phyloP scores from a whole-genome alignment of 2,329 filamentous ascomycete species.

The Talaromyces sp. region DNA sequence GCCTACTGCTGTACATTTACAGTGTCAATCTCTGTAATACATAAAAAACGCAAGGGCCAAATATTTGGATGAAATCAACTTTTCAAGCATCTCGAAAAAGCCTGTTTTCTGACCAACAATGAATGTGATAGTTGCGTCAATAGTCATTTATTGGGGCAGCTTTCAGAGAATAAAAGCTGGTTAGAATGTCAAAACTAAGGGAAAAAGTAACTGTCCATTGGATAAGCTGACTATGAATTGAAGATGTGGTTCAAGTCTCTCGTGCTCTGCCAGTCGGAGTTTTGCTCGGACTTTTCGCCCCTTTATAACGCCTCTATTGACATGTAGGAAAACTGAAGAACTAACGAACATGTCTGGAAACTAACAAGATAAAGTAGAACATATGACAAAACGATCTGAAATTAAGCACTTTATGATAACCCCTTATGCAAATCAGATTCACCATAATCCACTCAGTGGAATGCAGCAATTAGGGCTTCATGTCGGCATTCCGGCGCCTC shows the following conservation, averaged over 20 bases:
- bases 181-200: neutral
- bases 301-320: neutral
- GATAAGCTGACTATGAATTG: neutral
- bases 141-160: neutral
- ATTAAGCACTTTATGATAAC: neutral
- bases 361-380: neutral
- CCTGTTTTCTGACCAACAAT: neutral
- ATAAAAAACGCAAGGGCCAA: neutral
- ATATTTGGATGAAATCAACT: neutral
- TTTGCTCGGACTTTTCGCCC: slow-evolving; percentile 7
- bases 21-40: neutral
- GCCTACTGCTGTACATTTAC: neutral
- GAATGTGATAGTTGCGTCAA: neutral
- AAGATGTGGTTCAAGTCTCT: neutral
- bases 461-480: neutral
- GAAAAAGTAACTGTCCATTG: neutral
- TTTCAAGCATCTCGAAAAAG: neutral
- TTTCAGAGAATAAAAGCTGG: neutral
- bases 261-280: neutral
- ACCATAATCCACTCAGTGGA: neutral
- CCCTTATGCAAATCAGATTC: neutral
- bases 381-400: neutral
- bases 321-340: neutral
- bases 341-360: neutral
- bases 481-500: neutral